Base-by-base conservation (phyloP, 192 early-diverging fungal species). In the Coemansia sp. region DNA sequence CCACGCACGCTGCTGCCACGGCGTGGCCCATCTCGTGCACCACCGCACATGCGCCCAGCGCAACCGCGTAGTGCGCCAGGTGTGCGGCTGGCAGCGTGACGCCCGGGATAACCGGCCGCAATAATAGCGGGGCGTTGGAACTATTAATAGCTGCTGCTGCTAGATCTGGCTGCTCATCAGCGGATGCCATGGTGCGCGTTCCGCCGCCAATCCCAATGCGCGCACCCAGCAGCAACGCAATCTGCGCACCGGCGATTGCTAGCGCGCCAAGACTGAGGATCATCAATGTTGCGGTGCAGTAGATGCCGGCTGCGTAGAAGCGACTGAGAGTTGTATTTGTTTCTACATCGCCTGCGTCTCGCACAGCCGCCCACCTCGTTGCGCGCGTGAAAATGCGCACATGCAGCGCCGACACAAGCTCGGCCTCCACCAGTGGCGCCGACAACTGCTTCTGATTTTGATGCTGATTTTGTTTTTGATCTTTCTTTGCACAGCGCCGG, bases 1-100 rank as follows among this genome's bases (percentile, higher is more conserved):
- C 56, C n/a, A 59, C 42, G 11, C 21, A 21, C 12, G 60, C 79
- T 1, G 79, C 69, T 3, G 77, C 77, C 12, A 81, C 9, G 11
- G 79, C 79, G 40, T 81, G 79, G 11, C 79, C 79, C 6, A 68
- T n/a, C 67, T 81, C 79, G 47, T 81, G 79, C 1, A 73, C 57
- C 0, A 66, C 53, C 1, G 79, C 74, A 18, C 74, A 75, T 0
- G 58, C 9, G 12, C 54, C 60, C 21, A 81, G 56, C n/a, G 79
- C 57, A 5, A 67, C 13, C 44, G 73, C 12, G 47, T 76, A 81
- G 64, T 76, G 61, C 67, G 67, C 68, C 12, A 76, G 43, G 50
- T 81, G 74, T 10, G 50, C 70, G 16, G 70, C 18, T 16, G 79
- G 79, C 64, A 81, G 39, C 16, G 79, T 81, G 15, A 81, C 18